A percentile compares a stretch with the other conserved stretches of the same genome.
Conservation (phyloP, 805 yeast species). For the Wickerhamiella azyma region DNA sequence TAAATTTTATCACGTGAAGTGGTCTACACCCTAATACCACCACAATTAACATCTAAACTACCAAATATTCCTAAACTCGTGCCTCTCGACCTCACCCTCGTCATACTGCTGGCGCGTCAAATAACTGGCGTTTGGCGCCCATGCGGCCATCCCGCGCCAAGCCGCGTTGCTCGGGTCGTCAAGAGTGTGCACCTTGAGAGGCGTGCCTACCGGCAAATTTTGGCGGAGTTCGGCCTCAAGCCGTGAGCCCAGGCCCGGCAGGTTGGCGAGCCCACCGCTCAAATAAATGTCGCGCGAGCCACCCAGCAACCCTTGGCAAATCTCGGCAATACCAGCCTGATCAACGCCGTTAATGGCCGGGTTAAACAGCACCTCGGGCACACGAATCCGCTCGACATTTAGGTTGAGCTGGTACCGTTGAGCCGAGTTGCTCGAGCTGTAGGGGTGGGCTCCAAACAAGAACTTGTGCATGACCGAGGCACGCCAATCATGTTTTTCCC, state of each 20-base stretch:
- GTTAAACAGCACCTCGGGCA: conserved; percentile 85
- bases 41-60: too few species aligned
- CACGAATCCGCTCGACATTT: conserved; percentile 79
- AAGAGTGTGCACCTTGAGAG: conserved; percentile 49
- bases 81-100: conserved; percentile 87
- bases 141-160: conserved; percentile 88
- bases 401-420: conserved; percentile 83
- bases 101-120: conserved; percentile 63
- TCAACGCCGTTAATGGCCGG: conserved; percentile 91
- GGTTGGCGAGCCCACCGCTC: conserved; percentile 71
- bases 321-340: conserved; percentile 84
- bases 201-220: conserved; percentile 55
- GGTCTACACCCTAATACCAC: too few species aligned
- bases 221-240: conserved; percentile 53
- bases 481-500: conserved; percentile 77
- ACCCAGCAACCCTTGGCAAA: conserved; percentile 48
- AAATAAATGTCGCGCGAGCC: conserved; percentile 52
- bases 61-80: conserved; percentile 52
- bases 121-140: conserved; percentile 43
- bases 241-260: conserved; percentile 55
- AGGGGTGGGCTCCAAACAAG: conserved; percentile 80
- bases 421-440: conserved; percentile 66
- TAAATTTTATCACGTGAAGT: too few species aligned
- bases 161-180: conserved; percentile 62
- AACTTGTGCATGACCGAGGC: conserved; percentile 68